Percentiles rank a stretch among this genome's conserved stretches.
phyloP scores from a whole-genome alignment of 2,329 filamentous ascomycete species.

The Fusarium miscanthi region DNA sequence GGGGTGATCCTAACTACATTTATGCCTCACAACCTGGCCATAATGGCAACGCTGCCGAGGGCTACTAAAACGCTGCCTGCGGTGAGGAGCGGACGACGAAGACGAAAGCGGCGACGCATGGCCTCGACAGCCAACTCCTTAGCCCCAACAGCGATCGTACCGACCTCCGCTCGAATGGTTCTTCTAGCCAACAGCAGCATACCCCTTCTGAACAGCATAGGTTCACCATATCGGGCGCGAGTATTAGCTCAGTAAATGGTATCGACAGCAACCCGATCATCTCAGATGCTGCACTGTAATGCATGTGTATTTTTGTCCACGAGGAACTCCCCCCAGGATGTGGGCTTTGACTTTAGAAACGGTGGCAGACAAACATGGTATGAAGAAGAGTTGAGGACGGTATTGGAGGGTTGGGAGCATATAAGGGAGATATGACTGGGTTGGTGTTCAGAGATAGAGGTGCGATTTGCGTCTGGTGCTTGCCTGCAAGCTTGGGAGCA shows the following conservation, averaged over 20 bases:
- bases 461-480: slow-evolving; percentile 24
- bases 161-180: not conserved
- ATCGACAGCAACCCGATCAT: not conserved
- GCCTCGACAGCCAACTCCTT: not conserved
- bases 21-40: slow-evolving; percentile 66
- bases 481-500: slow-evolving; percentile 34
- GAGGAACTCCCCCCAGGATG: not conserved
- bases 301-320: slow-evolving; percentile 28
- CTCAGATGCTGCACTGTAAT: not conserved
- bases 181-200: not conserved
- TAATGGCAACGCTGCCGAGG: slow-evolving; percentile 67
- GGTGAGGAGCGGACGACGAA: not conserved
- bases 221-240: not conserved
- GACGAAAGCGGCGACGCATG: not conserved
- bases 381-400: slow-evolving; percentile 10
- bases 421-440: not conserved
- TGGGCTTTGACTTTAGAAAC: slow-evolving; percentile 17
- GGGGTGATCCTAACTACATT: slow-evolving; percentile 59
- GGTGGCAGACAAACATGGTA: slow-evolving; percentile 33
- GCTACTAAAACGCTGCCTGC: slow-evolving; percentile 55
- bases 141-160: not conserved
- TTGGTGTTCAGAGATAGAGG: slow-evolving; percentile 37
- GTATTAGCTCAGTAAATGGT: not conserved
- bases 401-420: slow-evolving; percentile 1
- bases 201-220: not conserved